A percentile compares a stretch with the other conserved stretches of the same genome.
phyloP scores from a whole-genome alignment of 106 monocot species.

The Gastrodia elata region DNA sequence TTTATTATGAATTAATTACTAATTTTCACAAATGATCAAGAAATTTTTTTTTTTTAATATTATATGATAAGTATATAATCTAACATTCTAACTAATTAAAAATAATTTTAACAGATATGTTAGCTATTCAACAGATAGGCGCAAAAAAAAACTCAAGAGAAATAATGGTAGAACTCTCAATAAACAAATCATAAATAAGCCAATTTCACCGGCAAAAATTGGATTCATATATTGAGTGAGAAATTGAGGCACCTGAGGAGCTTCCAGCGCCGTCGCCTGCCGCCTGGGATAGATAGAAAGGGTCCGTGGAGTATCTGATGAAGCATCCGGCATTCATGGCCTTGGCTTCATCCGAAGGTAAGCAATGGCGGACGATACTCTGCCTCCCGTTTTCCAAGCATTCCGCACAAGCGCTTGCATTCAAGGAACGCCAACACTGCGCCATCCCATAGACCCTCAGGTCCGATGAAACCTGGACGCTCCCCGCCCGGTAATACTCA shows the following conservation, averaged over 20 bases:
- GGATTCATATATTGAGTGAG: no score
- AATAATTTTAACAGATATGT: no score
- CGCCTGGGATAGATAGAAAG: constrained; percentile 26
- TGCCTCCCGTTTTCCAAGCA: constrained; percentile 33
- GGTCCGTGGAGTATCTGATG: constrained; percentile 49
- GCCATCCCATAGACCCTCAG: constrained; percentile 39
- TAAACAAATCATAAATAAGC: constrained; percentile 7
- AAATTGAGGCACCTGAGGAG: not conserved
- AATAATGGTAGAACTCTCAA: no score
- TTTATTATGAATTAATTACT: no score
- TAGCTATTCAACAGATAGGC: not conserved
- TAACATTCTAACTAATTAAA: no score
- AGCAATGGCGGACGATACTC: constrained; percentile 15
- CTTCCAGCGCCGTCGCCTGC: constrained; percentile 7
- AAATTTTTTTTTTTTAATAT: no score
- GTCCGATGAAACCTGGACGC: constrained; percentile 9
- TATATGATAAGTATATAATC: no score
- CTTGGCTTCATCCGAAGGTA: constrained; percentile 42
- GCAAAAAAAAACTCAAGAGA: not conserved
- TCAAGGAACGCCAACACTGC: constrained; percentile 53
- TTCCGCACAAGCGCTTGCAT: constrained; percentile 25
- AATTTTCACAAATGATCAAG: no score
- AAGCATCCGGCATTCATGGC: constrained; percentile 56
- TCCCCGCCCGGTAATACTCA: constrained; percentile 21
- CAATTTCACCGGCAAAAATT: no score